phyloP scores from a whole-genome alignment of 164 flowering plant genomes.

The Protea cynaroides region DNA sequence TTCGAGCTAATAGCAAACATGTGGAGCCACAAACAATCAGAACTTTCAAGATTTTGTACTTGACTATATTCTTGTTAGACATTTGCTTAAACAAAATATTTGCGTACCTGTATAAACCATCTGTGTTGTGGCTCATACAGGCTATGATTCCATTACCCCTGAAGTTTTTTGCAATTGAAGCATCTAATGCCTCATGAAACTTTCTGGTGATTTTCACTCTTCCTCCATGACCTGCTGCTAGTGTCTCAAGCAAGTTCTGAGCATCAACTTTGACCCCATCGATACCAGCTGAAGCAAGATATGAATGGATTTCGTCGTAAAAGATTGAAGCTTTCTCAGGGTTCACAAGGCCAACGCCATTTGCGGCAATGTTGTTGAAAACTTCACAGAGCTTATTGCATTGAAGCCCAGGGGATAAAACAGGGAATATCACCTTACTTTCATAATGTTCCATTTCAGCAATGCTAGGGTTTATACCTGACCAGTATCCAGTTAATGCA shows the following conservation, averaged over 20 bases:
- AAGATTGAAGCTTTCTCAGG: slow-evolving; percentile 56
- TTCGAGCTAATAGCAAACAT: slow-evolving; percentile 33
- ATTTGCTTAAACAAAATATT: neutral
- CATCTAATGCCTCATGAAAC: slow-evolving; percentile 59
- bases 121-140: slow-evolving; percentile 67
- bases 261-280: slow-evolving; percentile 79
- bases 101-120: slow-evolving; percentile 50
- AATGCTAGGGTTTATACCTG: slow-evolving; percentile 49
- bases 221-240: slow-evolving; percentile 66
- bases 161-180: slow-evolving; percentile 50
- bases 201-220: slow-evolving; percentile 55
- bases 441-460: slow-evolving; percentile 50
- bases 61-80: neutral
- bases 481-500: slow-evolving; percentile 69
- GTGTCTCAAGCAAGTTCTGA: slow-evolving; percentile 62
- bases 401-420: slow-evolving; percentile 41
- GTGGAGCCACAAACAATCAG: neutral
- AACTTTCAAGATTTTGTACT: neutral
- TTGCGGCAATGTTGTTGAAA: slow-evolving; percentile 31
- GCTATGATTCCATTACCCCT: slow-evolving; percentile 51
- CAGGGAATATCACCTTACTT: slow-evolving; percentile 41
- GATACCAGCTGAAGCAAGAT: slow-evolving; percentile 56
- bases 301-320: slow-evolving; percentile 56
- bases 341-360: slow-evolving; percentile 60
- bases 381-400: slow-evolving; percentile 31